Percentiles rank a stretch among this genome's conserved stretches.
Conservation (phyloP, 148 eudicot genomes). For the Vaccinium vitisidaea region DNA sequence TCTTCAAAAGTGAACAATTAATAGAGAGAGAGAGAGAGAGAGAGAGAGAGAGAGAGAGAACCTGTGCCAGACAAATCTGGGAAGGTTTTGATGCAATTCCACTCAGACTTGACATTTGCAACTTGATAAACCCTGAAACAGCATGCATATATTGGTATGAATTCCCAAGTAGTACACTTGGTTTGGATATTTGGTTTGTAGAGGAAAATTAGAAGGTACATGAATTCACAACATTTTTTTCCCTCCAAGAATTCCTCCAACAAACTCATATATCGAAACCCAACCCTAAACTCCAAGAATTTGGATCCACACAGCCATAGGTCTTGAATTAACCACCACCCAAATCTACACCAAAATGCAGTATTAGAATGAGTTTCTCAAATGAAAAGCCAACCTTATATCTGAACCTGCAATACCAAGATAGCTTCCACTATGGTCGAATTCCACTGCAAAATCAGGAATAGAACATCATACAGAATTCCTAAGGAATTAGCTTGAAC, state of each 20-base stretch:
- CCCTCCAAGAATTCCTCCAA: background rate
- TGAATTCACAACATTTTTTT: background rate
- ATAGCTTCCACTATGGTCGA: slow-evolving; percentile 96
- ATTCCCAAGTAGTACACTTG: background rate
- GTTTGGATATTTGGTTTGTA: background rate
- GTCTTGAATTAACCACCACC: background rate
- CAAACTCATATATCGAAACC: background rate
- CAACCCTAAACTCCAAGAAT: background rate
- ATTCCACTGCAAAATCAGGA: slow-evolving; percentile 64
- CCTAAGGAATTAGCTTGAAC: background rate
- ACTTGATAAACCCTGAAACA: slow-evolving; percentile 88
- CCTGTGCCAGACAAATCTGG: slow-evolving; percentile 99
- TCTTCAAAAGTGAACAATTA: background rate
- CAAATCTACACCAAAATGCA: slow-evolving; percentile 11
- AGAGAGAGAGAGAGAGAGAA: slow-evolving; percentile 20
- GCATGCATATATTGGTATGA: background rate
- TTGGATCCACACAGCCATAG: background rate
- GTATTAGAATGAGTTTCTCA: background rate
- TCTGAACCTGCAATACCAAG: slow-evolving; percentile 88
- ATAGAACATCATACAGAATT: slow-evolving; percentile 5
- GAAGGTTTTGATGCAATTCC: slow-evolving; percentile 77
- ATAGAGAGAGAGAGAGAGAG: background rate
- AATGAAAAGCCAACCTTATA: slow-evolving; percentile 53
- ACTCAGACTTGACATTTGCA: slow-evolving; percentile 88
- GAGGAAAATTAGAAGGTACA: background rate